Evolutionary conservation across 768 basidiomycete genomes (phyloP), one percentile per base, ranked within the genome.

Genomic region (Punctularia strigosozonata): DNA sequence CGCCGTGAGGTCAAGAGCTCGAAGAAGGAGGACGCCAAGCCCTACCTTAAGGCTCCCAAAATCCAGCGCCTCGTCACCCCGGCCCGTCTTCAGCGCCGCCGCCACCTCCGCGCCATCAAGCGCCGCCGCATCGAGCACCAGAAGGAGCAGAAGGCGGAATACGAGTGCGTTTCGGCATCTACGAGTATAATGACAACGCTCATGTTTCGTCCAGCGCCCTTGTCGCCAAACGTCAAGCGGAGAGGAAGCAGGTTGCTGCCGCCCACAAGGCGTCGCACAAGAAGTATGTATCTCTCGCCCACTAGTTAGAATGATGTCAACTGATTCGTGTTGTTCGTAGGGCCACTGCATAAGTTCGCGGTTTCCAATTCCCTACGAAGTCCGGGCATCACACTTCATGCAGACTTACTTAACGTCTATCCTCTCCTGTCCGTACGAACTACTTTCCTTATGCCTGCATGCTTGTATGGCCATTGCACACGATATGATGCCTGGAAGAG

Each of bases 1-100:
- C 70, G 90, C 52, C 70, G 92, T 50, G 91, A 95, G 68, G 89
- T 98, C 32, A 79, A 64, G 64, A 81, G 78, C 60, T 49, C 68
- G 55, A 95, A 92, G 81, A 95, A 94, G 73, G 74, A 76, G 54
- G 65, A 71, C 47, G 86, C 81, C 37, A 95, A 95, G 71, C 83
- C 91, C 32, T 94, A 91, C 66, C 88, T 82, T 67, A 99, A 99
- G 72, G 89, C 92, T 52, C 90, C 92, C 55, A 94, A 94, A 71
- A 95, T 97, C 61, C 90, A 95, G 66, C 79, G 92, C 56, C 77
- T 97, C 44, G 91, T 97, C 51, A 97, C 91, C 34, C 92, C 92
- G 51, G 57, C 86, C 55, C 87, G 91, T 55, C 84, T 97, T 56
- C 94, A 99, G 66, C 87, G 91, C 64, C 84, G 89, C 63, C 86